Base-by-base conservation (phyloP, 1,284 basidiomycete species). In the Ceratorhiza oryzae-sativae region DNA sequence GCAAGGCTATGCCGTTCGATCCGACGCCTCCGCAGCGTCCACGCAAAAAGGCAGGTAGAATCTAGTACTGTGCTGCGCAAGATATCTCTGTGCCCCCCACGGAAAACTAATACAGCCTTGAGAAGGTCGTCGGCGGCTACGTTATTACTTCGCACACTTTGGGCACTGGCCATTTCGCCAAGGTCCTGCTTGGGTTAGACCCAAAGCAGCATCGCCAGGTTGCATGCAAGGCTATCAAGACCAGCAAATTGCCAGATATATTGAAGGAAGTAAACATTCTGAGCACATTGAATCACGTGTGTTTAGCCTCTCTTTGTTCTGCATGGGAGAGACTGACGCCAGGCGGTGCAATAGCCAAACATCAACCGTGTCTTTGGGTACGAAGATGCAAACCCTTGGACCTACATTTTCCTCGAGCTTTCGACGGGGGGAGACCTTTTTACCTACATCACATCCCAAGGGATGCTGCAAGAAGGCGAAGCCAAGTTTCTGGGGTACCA, bases 401-500 rank as follows among this genome's bases (percentile, higher is more conserved):
- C 42, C 15, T 86, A 90, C 77, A 87, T 95, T 61, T 92, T 95
- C 78, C 86, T 92, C 30, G 86, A 92, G 77, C 84, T 90, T 32
- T 89, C 88, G 75, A 92, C 92, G 0, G 88, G 89, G 23, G 88
- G 89, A 61, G 93, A 94, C 80, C 82, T 94, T 41, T 89, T 93
- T 81, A 86, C 90, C 36, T 92, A 93, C 80, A 86, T 92, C 76
- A 84, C 87, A n/a, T 87, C 86, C 73, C 76, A 77, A 41, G 68
- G 53, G 0, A 60, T 51, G 0, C 81, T 95, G 25, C 86, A 86
- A 73, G 92, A 94, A 80, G 88, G 88, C 5, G 93, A 95, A 80
- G 86, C 88, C 15, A 93, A 93, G 80, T 95, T 91, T 78, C 87
- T 94, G 72, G 90, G 89, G 81, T 94, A 86, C 77, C 93, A 95